Percentiles rank a stretch among this genome's conserved stretches.
phyloP scores from a whole-genome alignment of 2,329 filamentous ascomycete genomes.

The Lecanoromycetidae sp. region DNA sequence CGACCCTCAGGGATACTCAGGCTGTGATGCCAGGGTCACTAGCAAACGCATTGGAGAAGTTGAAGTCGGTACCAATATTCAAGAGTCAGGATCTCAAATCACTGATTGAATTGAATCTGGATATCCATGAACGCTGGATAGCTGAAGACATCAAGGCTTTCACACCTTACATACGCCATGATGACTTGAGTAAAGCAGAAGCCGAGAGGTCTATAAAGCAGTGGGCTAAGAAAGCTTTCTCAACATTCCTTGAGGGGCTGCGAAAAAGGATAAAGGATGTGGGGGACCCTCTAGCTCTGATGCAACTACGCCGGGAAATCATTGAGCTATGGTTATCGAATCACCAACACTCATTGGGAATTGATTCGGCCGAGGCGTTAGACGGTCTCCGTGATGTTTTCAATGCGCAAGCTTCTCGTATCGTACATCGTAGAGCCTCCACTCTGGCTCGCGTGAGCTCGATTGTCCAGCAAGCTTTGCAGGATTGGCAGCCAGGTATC shows the following conservation, averaged over 20 bases:
- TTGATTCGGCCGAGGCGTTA: conserved; percentile 57
- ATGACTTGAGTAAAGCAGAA: conserved; percentile 53
- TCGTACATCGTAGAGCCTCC: conserved; percentile 49
- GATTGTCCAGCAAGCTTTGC: conserved; percentile 50
- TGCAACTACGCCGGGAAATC: conserved; percentile 56
- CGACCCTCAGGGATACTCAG: conserved; percentile 66
- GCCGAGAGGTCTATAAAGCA: conserved; percentile 47
- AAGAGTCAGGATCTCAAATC: conserved; percentile 55
- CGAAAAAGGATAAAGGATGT: conserved; percentile 47
- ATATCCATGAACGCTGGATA: conserved; percentile 69
- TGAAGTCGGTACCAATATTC: conserved; percentile 61
- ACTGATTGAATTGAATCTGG: conserved; percentile 61
- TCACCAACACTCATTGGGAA: conserved; percentile 36
- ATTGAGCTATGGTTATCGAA: conserved; percentile 61
- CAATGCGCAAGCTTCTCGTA: conserved; percentile 43
- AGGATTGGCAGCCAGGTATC: conserved; percentile 45
- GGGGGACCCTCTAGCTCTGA: conserved; percentile 55
- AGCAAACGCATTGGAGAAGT: conserved; percentile 51
- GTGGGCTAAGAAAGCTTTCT: conserved; percentile 53
- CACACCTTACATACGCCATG: conserved; percentile 74
- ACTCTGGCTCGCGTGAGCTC: conserved; percentile 56
- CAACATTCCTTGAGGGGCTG: conserved; percentile 50
- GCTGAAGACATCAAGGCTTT: conserved; percentile 72
- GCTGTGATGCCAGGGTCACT: conserved; percentile 61
- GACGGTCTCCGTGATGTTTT: conserved; percentile 56